Base-by-base conservation (phyloP, 768 basidiomycete species). In the Suillus alpinus region DNA sequence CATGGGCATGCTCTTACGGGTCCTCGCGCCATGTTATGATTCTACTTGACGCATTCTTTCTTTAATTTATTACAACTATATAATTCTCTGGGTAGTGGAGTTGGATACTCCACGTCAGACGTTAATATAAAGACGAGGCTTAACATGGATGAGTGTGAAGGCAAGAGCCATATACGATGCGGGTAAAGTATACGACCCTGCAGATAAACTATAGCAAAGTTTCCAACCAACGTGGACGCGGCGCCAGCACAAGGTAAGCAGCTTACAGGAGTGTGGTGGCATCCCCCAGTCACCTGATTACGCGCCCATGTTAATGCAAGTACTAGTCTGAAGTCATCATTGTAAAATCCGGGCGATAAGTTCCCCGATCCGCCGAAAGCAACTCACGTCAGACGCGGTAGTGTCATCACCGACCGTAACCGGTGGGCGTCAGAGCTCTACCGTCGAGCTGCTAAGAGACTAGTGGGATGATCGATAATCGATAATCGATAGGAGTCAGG, bases 1-100 rank as follows among this genome's bases (percentile, higher is more conserved):
- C 59, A 70, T 6, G 80, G 77, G 1, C 61, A 68, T 31, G 46
- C 55, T 16, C 60, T 44, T 47, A 58, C 64, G 34, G 65, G 39
- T 10, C 41, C 49, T 44, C 16, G 36, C 9, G 16, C 36, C 36
- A 16, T 37, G 20, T 53, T 53, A 20, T 37, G 23, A 37, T 53
- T 37, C 14, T 26, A 31, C 18, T 31, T 29, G 26, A 26, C 26
- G 3, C 26, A 50, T 31, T 1, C n/a, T n/a, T 18, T 18, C 18
- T 31, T 31, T 31, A 16, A n/a, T 5, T 47, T 47, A 1, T 26
- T 37, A 23, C 7, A 6, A 34, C 32, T 13, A 36, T 5, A 23
- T 36, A 23, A 29, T 36, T 23, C 20, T 53, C 7, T 36, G 14
- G 4, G 52, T 26, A 10, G 34, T 53, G 14, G n/a, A 18, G 16